Percentiles rank a stretch among this genome's conserved stretches.
Evolutionary conservation across 2,329 filamentous ascomycete species (phyloP).

Genomic region (Leptographium flavum): DNA sequence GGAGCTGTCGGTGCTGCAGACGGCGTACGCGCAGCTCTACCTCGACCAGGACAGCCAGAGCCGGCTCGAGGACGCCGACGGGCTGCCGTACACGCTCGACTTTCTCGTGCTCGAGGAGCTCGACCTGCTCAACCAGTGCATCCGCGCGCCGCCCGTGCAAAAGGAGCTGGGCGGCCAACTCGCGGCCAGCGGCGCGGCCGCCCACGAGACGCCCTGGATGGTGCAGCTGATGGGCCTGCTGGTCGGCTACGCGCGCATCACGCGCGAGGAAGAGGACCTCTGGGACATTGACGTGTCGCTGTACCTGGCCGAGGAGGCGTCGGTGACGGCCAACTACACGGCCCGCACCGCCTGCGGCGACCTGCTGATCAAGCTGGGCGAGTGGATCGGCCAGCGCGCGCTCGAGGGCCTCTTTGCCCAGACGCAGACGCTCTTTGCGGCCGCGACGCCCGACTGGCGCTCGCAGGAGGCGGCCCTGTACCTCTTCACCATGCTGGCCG

Average conservation of each 20-base stretch:
- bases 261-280: conserved; percentile 79
- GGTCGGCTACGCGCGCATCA: conserved; percentile 77
- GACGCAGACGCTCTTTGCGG: conserved; percentile 55
- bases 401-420: conserved; percentile 68
- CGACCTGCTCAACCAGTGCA: conserved; percentile 83
- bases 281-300: conserved; percentile 97
- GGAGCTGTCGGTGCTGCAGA: conserved; percentile 62
- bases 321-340: conserved; percentile 91
- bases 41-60: conserved; percentile 76
- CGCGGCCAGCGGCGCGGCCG: conserved; percentile 32
- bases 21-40: conserved; percentile 67
- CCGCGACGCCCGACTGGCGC: conserved; percentile 31
- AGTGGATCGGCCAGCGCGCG: conserved; percentile 68
- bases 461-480: conserved; percentile 70
- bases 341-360: conserved; percentile 86
- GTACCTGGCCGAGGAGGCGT: conserved; percentile 88
- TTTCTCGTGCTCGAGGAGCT: conserved; percentile 88
- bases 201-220: conserved; percentile 62
- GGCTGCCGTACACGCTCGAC: conserved; percentile 86
- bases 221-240: conserved; percentile 77
- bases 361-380: conserved; percentile 78
- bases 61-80: conserved; percentile 76
- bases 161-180: conserved; percentile 78
- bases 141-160: conserved; percentile 77
- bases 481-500: conserved; percentile 69